These are phyloP conservation scores for Candida glaebosa DNA, from an alignment of 805 yeast species.

Conservation along the genomic window DNA sequence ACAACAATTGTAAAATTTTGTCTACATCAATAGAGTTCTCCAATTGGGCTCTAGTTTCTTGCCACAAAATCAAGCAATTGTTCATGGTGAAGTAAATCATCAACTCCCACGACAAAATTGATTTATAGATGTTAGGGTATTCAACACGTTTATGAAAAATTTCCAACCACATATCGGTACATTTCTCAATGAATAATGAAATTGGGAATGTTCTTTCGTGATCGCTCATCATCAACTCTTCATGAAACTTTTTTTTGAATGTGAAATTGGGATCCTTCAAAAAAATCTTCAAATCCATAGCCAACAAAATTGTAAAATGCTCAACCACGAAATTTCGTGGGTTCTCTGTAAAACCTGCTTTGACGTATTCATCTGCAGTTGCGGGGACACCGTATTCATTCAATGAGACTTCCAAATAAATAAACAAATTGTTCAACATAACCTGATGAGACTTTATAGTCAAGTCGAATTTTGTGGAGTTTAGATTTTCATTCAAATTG, in stretches of 20 bases:
- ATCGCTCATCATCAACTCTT: slow-evolving; percentile 61
- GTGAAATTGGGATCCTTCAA: slow-evolving; percentile 54
- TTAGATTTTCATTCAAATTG: slow-evolving; percentile 34
- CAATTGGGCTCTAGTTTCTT: slow-evolving; percentile 50
- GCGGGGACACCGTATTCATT: slow-evolving; percentile 43
- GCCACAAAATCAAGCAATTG: slow-evolving; percentile 62
- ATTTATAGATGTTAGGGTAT: slow-evolving; percentile 37
- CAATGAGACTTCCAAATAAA: slow-evolving; percentile 35
- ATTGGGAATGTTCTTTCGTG: slow-evolving; percentile 50
- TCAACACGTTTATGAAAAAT: slow-evolving; percentile 24
- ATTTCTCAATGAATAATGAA: slow-evolving; percentile 31
- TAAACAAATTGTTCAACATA: slow-evolving; percentile 38
- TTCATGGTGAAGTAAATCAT: slow-evolving; percentile 56
- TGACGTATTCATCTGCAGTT: slow-evolving; percentile 40
- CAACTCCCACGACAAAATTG: slow-evolving; percentile 49
- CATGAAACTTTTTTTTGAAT: slow-evolving; percentile 59
- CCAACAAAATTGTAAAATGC: slow-evolving; percentile 46
- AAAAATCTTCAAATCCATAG: slow-evolving; percentile 53
- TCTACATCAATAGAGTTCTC: slow-evolving; percentile 47
- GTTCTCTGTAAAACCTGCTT: slow-evolving; percentile 45
- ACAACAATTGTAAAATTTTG: slow-evolving; percentile 45
- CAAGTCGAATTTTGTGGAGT: slow-evolving; percentile 32
- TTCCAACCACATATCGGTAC: slow-evolving; percentile 34
- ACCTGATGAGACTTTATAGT: slow-evolving; percentile 36
- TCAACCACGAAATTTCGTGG: slow-evolving; percentile 41